Conservation (phyloP, 129 eudicot genomes). For the Tagetes erecta region DNA sequence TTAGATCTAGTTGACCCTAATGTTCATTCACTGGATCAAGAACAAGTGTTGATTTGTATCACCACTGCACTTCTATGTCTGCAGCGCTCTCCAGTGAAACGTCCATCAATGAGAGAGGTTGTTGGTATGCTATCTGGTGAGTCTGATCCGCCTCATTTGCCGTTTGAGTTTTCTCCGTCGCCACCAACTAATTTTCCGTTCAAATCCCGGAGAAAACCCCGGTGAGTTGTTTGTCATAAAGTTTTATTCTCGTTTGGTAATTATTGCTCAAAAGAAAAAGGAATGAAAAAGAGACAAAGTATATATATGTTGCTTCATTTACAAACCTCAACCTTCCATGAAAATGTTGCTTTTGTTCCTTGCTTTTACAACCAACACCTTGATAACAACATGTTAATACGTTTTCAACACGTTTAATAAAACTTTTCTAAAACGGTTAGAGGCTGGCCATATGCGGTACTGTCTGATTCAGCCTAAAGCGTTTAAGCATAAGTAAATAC, state of each 20-base stretch:
- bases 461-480: too few species aligned
- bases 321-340: conserved; percentile 31
- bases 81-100: conserved; percentile 69
- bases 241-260: conserved; percentile 29
- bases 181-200: conserved; percentile 85
- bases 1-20: conserved; percentile 85
- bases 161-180: conserved; percentile 94
- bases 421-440: too few species aligned
- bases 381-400: conserved; percentile 6
- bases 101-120: conserved; percentile 84
- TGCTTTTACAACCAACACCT: background rate
- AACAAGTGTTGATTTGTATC: conserved; percentile 68
- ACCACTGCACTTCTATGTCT: conserved; percentile 83
- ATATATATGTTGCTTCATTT: conserved; percentile 38
- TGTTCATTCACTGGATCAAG: conserved; percentile 58
- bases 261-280: conserved; percentile 30
- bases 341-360: conserved; percentile 19
- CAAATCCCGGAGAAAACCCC: conserved; percentile 72
- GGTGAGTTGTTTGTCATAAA: conserved; percentile 57
- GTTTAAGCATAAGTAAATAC: too few species aligned
- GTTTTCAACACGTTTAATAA: background rate
- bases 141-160: conserved; percentile 86
- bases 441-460: too few species aligned
- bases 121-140: conserved; percentile 83
- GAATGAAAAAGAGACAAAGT: conserved; percentile 21